Percentiles rank a stretch among this genome's conserved stretches.
These are phyloP conservation scores for Boechera retrofracta DNA, from an alignment of 345 rosid genomes.

Conservation along the genomic window DNA sequence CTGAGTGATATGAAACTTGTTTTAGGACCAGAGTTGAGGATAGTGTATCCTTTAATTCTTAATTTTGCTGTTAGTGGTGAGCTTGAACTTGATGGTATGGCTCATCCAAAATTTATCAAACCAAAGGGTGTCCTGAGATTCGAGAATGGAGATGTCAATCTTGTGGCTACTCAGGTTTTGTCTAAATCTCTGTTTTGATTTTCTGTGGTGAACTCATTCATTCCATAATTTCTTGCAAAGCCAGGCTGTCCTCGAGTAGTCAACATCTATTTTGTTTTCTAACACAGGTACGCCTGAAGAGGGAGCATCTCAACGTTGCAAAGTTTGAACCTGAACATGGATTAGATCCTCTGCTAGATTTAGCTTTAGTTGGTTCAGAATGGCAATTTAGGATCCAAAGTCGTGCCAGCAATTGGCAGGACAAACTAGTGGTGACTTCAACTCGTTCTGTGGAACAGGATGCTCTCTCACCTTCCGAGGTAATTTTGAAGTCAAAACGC, in stretches of 20 bases:
- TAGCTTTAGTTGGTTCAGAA: slow-evolving; percentile 97
- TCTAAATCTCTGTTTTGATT: slow-evolving; percentile 38
- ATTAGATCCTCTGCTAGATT: slow-evolving; percentile 86
- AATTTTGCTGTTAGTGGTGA: slow-evolving; percentile 95
- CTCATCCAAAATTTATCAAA: slow-evolving; percentile 89
- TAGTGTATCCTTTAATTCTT: slow-evolving; percentile 89
- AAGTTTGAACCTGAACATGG: slow-evolving; percentile 97
- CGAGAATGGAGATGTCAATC: slow-evolving; percentile 98
- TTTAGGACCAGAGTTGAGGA: slow-evolving; percentile 92
- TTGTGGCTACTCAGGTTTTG: slow-evolving; percentile 91
- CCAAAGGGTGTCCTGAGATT: slow-evolving; percentile 91
- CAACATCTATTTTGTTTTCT: slow-evolving; percentile 15
- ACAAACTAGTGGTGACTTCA: slow-evolving; percentile 88
- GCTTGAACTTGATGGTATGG: slow-evolving; percentile 85
- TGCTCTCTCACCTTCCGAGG: slow-evolving; percentile 94
- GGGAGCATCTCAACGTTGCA: slow-evolving; percentile 90
- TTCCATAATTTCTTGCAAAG: slow-evolving; percentile 14
- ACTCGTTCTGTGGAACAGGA: slow-evolving; percentile 95
- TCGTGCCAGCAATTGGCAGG: slow-evolving; percentile 98
- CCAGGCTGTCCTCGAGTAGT: background rate
- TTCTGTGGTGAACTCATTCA: slow-evolving; percentile 4
- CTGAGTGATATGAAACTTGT: slow-evolving; percentile 89
- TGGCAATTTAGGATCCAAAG: slow-evolving; percentile 98
- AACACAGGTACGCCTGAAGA: slow-evolving; percentile 85
- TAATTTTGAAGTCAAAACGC: slow-evolving; percentile 40